A percentile compares a stretch with the other conserved stretches of the same genome.
phyloP scores from a whole-genome alignment of 2,329 filamentous ascomycete species.

The Epichloe typhina region DNA sequence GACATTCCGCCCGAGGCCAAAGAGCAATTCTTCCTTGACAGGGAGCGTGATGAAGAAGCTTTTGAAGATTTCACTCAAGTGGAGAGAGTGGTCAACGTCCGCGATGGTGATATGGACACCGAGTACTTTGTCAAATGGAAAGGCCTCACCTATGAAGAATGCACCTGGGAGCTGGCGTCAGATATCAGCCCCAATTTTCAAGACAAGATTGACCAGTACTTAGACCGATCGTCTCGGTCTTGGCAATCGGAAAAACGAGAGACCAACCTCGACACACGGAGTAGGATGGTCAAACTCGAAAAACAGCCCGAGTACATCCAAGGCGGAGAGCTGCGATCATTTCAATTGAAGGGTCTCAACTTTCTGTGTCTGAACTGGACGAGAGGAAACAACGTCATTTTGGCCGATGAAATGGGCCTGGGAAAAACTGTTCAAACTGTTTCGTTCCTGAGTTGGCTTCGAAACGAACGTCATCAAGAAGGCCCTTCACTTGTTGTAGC shows the following conservation, averaged over 20 bases:
- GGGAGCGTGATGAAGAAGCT: slow-evolving; percentile 79
- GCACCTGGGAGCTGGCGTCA: slow-evolving; percentile 78
- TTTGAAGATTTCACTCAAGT: slow-evolving; percentile 84
- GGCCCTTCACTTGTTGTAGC: slow-evolving; percentile 96
- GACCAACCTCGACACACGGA: slow-evolving; percentile 60
- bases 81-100: slow-evolving; percentile 78
- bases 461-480: slow-evolving; percentile 77
- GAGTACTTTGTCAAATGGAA: slow-evolving; percentile 98
- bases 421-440: slow-evolving; percentile 98
- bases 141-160: slow-evolving; percentile 81
- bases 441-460: slow-evolving; percentile 91
- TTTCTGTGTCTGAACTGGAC: slow-evolving; percentile 96
- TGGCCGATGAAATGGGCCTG: slow-evolving; percentile 96
- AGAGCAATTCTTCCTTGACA: slow-evolving; percentile 90
- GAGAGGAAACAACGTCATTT: slow-evolving; percentile 83
- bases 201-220: slow-evolving; percentile 79
- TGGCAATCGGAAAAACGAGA: slow-evolving; percentile 72
- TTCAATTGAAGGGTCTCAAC: slow-evolving; percentile 88
- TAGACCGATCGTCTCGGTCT: slow-evolving; percentile 69
- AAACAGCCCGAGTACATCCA: slow-evolving; percentile 77
- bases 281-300: slow-evolving; percentile 59
- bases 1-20: slow-evolving; percentile 72
- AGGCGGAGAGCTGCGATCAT: slow-evolving; percentile 74
- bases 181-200: slow-evolving; percentile 70
- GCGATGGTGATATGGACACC: slow-evolving; percentile 63